A percentile compares a stretch with the other conserved stretches of the same genome.
Conservation (phyloP, 345 rosid genomes). For the Abelmoschus esculentus region DNA sequence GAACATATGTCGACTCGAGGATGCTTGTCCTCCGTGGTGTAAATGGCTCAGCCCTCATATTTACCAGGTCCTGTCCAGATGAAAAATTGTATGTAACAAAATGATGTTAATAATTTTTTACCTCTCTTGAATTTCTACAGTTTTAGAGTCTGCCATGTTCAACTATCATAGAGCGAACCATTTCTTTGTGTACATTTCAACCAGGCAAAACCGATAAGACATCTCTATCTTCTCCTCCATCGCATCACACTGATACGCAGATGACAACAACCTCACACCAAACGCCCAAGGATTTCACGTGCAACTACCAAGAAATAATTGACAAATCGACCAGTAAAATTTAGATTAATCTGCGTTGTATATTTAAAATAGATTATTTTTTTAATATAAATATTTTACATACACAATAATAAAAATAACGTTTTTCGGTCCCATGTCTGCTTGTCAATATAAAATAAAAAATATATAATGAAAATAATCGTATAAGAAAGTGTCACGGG, state of each 20-base stretch:
- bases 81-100: constrained; percentile 15
- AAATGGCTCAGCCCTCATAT: constrained; percentile 79
- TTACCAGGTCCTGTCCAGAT: constrained; percentile 46
- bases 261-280: neutral
- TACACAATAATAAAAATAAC: too few relatives aligned
- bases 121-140: constrained; percentile 63
- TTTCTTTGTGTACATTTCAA: neutral
- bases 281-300: neutral
- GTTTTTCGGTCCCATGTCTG: too few relatives aligned
- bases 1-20: constrained; percentile 71
- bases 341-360: too few relatives aligned
- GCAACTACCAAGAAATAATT: neutral
- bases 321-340: too few relatives aligned
- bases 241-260: neutral
- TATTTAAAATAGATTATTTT: too few relatives aligned
- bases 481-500: too few relatives aligned
- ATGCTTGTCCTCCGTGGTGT: constrained; percentile 69
- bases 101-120: neutral
- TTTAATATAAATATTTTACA: too few relatives aligned
- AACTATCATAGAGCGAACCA: neutral
- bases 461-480: too few relatives aligned
- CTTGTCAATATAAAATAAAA: too few relatives aligned
- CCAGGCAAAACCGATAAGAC: neutral
- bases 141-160: neutral
- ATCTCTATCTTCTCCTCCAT: neutral